Conservation (phyloP, 345 rosid genomes). For the Citrus glauca region DNA sequence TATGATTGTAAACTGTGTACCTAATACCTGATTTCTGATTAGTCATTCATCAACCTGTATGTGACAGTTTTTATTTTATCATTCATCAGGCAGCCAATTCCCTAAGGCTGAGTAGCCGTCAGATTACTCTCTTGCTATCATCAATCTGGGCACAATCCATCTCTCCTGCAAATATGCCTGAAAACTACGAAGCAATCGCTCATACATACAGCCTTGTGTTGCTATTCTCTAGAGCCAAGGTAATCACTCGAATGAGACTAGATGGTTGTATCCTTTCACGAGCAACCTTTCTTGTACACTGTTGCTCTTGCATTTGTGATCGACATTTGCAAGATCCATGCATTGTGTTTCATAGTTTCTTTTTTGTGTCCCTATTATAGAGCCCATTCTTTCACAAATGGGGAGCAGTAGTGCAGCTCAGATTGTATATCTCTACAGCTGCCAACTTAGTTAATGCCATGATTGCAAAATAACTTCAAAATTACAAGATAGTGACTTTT, state of each 20-base stretch:
- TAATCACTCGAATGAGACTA: conserved; percentile 23
- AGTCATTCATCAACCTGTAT: conserved; percentile 5
- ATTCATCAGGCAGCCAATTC: conserved; percentile 54
- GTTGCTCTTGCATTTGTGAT: background rate
- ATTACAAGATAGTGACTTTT: background rate
- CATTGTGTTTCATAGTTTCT: background rate
- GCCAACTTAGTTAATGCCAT: background rate
- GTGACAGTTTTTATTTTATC: conserved; percentile 4
- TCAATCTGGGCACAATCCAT: conserved; percentile 93
- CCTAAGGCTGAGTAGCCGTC: conserved; percentile 85
- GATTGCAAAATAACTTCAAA: background rate
- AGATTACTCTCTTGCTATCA: conserved; percentile 88
- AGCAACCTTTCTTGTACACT: background rate
- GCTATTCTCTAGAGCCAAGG: conserved; percentile 93
- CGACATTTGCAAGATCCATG: background rate
- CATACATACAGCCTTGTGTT: conserved; percentile 85
- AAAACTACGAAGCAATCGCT: conserved; percentile 91
- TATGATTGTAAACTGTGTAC: conserved; percentile 3
- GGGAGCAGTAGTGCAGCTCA: background rate
- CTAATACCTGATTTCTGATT: background rate
- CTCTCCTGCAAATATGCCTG: conserved; percentile 82
- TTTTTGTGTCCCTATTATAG: background rate
- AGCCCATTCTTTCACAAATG: background rate
- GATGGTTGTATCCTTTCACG: conserved; percentile 1
- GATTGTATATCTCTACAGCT: background rate